phyloP scores from a whole-genome alignment of 1,284 basidiomycete species.

The Pseudozyma tsukubaensis region DNA sequence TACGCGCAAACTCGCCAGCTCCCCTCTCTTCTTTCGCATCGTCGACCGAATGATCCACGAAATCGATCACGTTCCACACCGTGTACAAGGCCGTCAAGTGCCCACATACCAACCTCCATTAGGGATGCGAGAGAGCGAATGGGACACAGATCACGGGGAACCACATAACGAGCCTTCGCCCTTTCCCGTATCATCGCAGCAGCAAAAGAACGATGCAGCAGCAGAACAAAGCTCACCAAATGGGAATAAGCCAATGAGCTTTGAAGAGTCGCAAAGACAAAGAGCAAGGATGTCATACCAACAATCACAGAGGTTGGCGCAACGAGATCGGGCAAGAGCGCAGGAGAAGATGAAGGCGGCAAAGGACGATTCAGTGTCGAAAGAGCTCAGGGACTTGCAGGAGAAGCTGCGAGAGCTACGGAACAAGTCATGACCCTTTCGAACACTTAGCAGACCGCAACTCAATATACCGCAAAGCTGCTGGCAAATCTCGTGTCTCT shows the following conservation, averaged over 20 bases:
- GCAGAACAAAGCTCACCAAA: not conserved
- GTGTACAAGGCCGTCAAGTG: slow-evolving; percentile 52
- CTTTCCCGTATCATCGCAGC: slow-evolving; percentile 13
- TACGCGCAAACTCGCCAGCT: slow-evolving; percentile 50
- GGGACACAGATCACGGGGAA: slow-evolving; percentile 51
- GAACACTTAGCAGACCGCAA: not conserved
- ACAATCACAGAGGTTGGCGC: slow-evolving; percentile 40
- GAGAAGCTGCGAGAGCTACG: slow-evolving; percentile 46
- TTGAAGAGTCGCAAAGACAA: slow-evolving; percentile 42
- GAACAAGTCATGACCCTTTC: slow-evolving; percentile 7
- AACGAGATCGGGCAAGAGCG: slow-evolving; percentile 27
- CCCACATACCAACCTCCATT: slow-evolving; percentile 53
- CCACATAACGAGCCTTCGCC: slow-evolving; percentile 58
- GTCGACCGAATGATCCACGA: slow-evolving; percentile 62
- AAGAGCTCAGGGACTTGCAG: slow-evolving; percentile 47
- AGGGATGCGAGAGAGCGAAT: slow-evolving; percentile 53
- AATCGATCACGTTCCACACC: slow-evolving; percentile 56
- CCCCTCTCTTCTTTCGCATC: slow-evolving; percentile 55
- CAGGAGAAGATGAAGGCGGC: slow-evolving; percentile 20
- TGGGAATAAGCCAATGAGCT: slow-evolving; percentile 15
- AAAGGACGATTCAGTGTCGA: slow-evolving; percentile 31
- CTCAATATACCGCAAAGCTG: no score
- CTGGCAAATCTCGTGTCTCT: no score
- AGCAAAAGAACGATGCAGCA: slow-evolving; percentile 1
- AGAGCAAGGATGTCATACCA: slow-evolving; percentile 41